Evolutionary conservation across 1,284 basidiomycete species (phyloP).

Genomic region (Macrocystidia cucumis): DNA sequence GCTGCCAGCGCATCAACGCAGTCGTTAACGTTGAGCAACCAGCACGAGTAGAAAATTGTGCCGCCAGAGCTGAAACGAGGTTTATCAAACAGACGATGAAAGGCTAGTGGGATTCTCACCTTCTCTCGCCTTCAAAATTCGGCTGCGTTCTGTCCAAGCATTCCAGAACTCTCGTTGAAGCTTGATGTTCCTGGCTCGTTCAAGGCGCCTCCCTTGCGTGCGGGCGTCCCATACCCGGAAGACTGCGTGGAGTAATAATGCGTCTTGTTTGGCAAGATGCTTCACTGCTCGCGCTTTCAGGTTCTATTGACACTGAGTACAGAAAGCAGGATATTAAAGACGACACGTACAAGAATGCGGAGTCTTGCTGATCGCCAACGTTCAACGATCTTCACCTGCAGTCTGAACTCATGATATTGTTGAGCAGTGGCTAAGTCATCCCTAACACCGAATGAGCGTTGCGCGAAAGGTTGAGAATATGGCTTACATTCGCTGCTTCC

Average conservation of each 20-base stretch:
- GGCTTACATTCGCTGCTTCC: constrained; percentile 52
- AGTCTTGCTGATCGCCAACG: constrained; percentile 49
- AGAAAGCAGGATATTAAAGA: constrained; percentile 3
- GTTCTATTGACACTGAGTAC: constrained; percentile 15
- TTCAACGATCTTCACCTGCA: constrained; percentile 37
- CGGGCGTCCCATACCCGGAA: constrained; percentile 68
- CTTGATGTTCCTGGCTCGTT: constrained; percentile 41
- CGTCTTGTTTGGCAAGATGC: constrained; percentile 53
- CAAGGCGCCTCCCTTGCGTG: constrained; percentile 56
- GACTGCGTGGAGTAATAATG: constrained; percentile 54
- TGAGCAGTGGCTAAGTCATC: too few relatives aligned
- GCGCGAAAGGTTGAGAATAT: too few relatives aligned
- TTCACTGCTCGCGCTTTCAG: constrained; percentile 50
- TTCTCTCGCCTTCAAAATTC: constrained; percentile 31
- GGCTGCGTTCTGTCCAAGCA: constrained; percentile 46
- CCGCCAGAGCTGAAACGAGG: constrained; percentile 36
- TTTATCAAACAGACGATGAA: constrained; percentile 4
- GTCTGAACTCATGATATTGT: constrained; percentile 28
- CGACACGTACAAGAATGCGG: constrained; percentile 40
- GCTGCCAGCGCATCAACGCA: constrained; percentile 43
- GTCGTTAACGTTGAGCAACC: constrained; percentile 31
- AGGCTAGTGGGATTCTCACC: constrained; percentile 25
- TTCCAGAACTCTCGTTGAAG: constrained; percentile 39
- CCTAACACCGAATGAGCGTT: too few relatives aligned
- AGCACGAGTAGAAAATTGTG: constrained; percentile 41